phyloP scores from a whole-genome alignment of 169 alveolate genomes.

The Plasmodium ovale region DNA sequence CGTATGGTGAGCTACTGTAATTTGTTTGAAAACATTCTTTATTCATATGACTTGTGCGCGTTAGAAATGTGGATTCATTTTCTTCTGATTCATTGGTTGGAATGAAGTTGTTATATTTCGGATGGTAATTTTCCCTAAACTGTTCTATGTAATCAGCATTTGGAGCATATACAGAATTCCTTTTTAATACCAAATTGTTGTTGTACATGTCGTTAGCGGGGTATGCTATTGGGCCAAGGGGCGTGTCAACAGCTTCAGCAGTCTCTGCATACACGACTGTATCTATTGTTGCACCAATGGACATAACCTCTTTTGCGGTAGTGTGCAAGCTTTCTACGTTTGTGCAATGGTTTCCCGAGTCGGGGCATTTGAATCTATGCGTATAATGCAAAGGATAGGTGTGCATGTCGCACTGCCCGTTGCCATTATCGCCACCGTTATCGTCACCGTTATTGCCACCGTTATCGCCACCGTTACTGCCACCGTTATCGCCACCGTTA shows the following conservation, averaged over 20 bases:
- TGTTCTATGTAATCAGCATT: slow-evolving; percentile 14
- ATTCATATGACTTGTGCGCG: neutral
- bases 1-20: neutral
- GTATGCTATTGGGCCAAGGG: neutral
- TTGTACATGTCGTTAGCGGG: neutral
- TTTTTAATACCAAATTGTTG: neutral
- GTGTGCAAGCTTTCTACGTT: slow-evolving; percentile 7
- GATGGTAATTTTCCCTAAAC: slow-evolving; percentile 15
- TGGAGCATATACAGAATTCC: neutral
- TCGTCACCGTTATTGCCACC: no score
- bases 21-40: neutral
- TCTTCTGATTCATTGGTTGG: neutral
- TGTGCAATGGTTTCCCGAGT: neutral
- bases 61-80: neutral
- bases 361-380: no score
- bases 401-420: no score
- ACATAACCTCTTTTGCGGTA: slow-evolving; percentile 21
- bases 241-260: neutral
- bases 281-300: slow-evolving; percentile 4
- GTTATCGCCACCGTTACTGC: no score
- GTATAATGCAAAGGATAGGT: no score
- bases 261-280: neutral
- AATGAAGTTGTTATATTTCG: neutral
- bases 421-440: no score
- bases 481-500: no score